phyloP scores from a whole-genome alignment of 2,329 filamentous ascomycete species.

The Pseudocercospora cruenta region DNA sequence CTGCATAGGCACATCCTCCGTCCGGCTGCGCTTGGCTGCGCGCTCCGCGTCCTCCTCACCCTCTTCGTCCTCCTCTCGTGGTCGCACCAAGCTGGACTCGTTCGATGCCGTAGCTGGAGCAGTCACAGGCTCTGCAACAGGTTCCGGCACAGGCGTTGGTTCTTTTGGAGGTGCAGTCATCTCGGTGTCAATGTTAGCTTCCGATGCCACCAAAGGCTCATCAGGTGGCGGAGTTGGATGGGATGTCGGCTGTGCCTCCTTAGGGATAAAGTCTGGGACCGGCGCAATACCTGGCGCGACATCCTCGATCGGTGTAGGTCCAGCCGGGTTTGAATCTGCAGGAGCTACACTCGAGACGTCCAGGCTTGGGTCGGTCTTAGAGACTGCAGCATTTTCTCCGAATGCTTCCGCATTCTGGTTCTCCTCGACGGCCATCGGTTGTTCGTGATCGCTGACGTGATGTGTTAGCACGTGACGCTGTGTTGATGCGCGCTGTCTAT shows the following conservation, averaged over 20 bases:
- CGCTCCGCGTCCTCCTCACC: conserved; percentile 57
- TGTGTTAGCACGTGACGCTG: conserved; percentile 11
- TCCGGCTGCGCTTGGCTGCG: conserved; percentile 78
- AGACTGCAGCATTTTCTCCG: conserved; percentile 26
- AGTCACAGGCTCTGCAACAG: conserved; percentile 10
- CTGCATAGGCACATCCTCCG: conserved; percentile 50
- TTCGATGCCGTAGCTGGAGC: conserved; percentile 30
- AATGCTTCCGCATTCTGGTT: conserved; percentile 31
- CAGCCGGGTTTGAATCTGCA: conserved; percentile 33
- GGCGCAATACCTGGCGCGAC: conserved; percentile 50
- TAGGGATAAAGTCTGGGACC: conserved; percentile 47
- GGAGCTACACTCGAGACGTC: conserved; percentile 22
- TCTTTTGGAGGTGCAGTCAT: conserved; percentile 27
- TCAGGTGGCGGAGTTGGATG: conserved; percentile 48
- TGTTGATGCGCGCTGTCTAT: neutral
- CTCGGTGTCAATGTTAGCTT: conserved; percentile 34
- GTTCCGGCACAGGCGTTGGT: conserved; percentile 16
- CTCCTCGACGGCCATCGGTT: conserved; percentile 21
- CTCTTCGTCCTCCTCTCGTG: conserved; percentile 78
- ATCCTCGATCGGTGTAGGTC: conserved; percentile 44
- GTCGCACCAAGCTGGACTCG: conserved; percentile 66
- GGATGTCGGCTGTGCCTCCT: conserved; percentile 44
- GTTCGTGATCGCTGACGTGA: conserved; percentile 15
- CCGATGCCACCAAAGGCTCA: conserved; percentile 42
- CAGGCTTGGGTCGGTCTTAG: conserved; percentile 27